These are phyloP conservation scores for Croton setiger DNA, from an alignment of 441 rosid genomes.

Conservation along the genomic window DNA sequence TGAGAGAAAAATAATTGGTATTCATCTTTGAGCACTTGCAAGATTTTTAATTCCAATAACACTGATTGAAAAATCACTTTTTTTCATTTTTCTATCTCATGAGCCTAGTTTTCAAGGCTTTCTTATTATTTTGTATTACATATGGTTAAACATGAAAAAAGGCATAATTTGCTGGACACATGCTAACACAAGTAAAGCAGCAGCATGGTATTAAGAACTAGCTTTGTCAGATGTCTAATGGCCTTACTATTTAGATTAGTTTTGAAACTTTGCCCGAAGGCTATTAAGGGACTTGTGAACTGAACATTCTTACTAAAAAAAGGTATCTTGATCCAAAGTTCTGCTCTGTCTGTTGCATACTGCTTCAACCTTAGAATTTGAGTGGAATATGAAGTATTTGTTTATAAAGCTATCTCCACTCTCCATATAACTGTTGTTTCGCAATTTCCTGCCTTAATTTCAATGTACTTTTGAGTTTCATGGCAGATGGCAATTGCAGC, in stretches of 20 bases:
- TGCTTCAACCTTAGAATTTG: neutral
- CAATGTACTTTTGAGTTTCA: slow-evolving; percentile 16
- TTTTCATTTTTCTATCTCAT: neutral
- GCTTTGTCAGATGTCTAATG: neutral
- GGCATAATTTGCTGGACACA: neutral
- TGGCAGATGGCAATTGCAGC: slow-evolving; percentile 64
- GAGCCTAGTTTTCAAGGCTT: neutral
- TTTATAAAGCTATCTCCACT: neutral
- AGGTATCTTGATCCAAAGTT: neutral
- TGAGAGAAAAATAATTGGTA: neutral
- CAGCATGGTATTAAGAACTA: neutral
- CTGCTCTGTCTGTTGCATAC: neutral
- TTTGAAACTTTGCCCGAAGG: neutral
- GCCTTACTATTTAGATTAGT: neutral
- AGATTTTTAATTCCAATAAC: neutral
- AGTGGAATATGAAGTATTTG: neutral
- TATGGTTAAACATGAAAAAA: neutral
- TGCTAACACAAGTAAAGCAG: neutral
- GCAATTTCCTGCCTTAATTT: neutral
- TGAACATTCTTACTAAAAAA: neutral
- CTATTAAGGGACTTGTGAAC: neutral
- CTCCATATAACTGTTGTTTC: neutral
- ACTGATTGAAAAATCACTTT: neutral
- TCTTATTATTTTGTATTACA: neutral
- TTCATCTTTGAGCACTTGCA: neutral